Conservation (phyloP, 2,329 filamentous ascomycete genomes). For the Neonectria punicea region DNA sequence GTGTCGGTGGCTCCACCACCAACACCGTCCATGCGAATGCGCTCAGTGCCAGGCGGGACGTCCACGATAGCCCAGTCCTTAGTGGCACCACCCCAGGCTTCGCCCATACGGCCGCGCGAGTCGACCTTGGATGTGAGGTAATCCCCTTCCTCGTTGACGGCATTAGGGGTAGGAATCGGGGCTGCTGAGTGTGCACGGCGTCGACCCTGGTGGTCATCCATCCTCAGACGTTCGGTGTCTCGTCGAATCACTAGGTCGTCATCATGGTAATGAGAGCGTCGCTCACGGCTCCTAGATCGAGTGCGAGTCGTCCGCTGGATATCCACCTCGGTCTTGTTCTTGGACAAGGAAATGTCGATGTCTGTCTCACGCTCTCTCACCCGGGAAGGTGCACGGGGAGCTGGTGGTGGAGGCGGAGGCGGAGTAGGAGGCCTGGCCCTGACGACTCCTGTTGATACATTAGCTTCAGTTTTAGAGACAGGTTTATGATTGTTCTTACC, state of each 20-base stretch:
- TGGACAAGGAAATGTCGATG: conserved; percentile 69
- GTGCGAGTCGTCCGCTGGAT: conserved; percentile 56
- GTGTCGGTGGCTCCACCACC: conserved; percentile 81
- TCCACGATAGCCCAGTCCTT: conserved; percentile 85
- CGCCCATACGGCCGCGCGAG: conserved; percentile 73
- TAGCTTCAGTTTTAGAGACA: conserved; percentile 8
- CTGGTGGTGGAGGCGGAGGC: conserved; percentile 58
- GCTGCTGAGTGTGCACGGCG: conserved; percentile 65
- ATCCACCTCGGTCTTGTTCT: conserved; percentile 67
- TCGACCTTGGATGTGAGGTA: conserved; percentile 68
- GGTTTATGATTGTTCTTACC: conserved; percentile 61
- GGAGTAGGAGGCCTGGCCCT: conserved; percentile 56
- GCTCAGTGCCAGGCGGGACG: conserved; percentile 83
- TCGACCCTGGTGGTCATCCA: conserved; percentile 56
- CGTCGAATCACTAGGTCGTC: conserved; percentile 75
- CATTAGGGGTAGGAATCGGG: conserved; percentile 48
- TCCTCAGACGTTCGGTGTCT: conserved; percentile 60
- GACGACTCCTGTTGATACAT: conserved; percentile 55
- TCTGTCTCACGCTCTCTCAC: conserved; percentile 65
- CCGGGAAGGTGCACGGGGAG: conserved; percentile 57
- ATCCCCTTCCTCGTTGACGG: conserved; percentile 69
- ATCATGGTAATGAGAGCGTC: conserved; percentile 59
- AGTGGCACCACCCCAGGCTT: conserved; percentile 78
- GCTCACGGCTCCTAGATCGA: conserved; percentile 53
- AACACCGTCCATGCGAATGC: conserved; percentile 82